These are phyloP conservation scores for Cladosporium sp. DNA, from an alignment of 2,329 filamentous ascomycete species.

Conservation along the genomic window DNA sequence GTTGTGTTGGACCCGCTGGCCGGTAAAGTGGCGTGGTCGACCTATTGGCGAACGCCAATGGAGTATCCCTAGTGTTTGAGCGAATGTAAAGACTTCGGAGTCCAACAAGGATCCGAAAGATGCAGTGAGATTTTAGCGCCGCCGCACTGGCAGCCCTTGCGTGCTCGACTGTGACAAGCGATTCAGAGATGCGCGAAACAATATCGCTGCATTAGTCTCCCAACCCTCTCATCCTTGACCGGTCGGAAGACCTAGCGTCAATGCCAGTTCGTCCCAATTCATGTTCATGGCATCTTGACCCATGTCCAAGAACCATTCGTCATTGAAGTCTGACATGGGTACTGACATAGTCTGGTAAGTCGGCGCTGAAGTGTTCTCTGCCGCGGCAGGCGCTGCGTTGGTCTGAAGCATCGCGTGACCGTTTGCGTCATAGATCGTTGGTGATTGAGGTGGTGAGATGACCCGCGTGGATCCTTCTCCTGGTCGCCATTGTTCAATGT, in stretches of 20 bases:
- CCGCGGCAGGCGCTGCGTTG: neutral
- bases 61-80: too few species aligned
- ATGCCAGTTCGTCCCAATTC: neutral
- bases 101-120: too few species aligned
- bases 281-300: neutral
- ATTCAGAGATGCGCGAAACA: too few species aligned
- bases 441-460: conserved; percentile 1
- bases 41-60: conserved; percentile 20
- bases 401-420: neutral
- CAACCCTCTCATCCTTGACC: neutral
- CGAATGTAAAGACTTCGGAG: too few species aligned
- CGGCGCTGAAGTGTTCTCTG: neutral
- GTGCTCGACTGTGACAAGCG: too few species aligned
- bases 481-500: neutral
- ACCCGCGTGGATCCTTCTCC: neutral
- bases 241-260: neutral
- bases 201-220: too few species aligned
- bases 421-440: neutral
- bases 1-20: conserved; percentile 52
- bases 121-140: too few species aligned
- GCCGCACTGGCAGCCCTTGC: too few species aligned
- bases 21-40: conserved; percentile 19
- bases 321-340: neutral
- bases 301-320: conserved; percentile 1
- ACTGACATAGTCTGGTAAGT: neutral